Base-by-base conservation (phyloP, 108 stramenopile species). In the Seminavis robusta region DNA sequence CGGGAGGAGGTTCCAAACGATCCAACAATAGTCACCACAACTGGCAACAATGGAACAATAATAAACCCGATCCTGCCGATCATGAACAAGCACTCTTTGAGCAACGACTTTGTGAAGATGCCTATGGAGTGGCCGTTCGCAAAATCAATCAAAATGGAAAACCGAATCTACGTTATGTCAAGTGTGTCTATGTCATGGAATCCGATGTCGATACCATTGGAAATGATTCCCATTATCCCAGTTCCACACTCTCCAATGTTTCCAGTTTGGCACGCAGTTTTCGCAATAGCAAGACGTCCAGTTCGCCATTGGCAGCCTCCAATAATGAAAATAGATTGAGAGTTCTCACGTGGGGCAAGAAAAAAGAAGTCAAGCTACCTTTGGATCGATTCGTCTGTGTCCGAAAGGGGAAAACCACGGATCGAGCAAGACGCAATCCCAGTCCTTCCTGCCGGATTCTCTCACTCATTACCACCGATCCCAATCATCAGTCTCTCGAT, bases 121-220 rank as follows among this genome's bases (percentile, higher is more conserved):
- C 77, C 15, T 68, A 77, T 33, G 87, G 87, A 7, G 87, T 93
- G 1, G 90, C 90, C 4, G 85, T 92, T 26, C 63, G 87, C 24
- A 93, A 93, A 69, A 89, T 93, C 37, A 82, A 85, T 61, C 85
- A 84, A 23, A 84, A 84, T 53, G 91, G 91, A 13, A 93, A 87
- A 63, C 60, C 80, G 10, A 83, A 83, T 59, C 56, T 89, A 21
- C 68, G 91, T 32, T 89, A 89, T 54, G 86, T 93, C 52, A 77
- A 79, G 39, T 93, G 91, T 46, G 65, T 76, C 2, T 63, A 57
- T 8, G 49, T 89, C 2, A 83, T 80, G 0, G 83, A 71, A 3
- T 53, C 67, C 6, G 41, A 55, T 37, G 11, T 36, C 47, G 16
- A 33, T n/a, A 15, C 25, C 1, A 38, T 23, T 48, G 25, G 47